Base-by-base conservation (phyloP, 495 filamentous ascomycete species). In the Neurospora sp. region DNA sequence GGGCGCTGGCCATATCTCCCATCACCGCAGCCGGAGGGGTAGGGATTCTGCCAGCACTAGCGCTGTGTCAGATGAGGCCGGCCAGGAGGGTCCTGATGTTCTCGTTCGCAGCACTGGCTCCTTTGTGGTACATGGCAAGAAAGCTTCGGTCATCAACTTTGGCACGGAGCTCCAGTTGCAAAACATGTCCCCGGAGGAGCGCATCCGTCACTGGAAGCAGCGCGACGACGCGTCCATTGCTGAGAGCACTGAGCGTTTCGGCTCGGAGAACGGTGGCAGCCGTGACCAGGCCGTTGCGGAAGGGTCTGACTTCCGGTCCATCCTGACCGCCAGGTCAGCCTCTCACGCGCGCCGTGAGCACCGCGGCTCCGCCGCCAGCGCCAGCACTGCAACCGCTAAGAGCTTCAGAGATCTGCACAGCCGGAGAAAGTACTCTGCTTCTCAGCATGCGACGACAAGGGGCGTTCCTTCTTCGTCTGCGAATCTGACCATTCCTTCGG, bases 71-170 rank as follows among this genome's bases (percentile, higher is more conserved):
- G 92, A 93, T 31, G 92, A 94, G 41, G 83, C 83, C 71, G 74
- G 74, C 69, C 82, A 84, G 35, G 87, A 88, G 68, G 85, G 84
- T 16, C 70, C 79, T 5, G 93, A 94, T 79, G 88, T 90, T 10
- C 86, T 99, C 9, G 81, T 90, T 16, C 88, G 96, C 20, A 91
- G 91, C 37, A 88, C 90, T 12, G 93, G 93, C 12, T 96, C 92
- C 75, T 98, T 99, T 79, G 97, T 93, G 6, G 90, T 99, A 5
- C 96, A 99, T 78, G 96, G 96, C 71, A 99, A 99, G 84, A 98
- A 99, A 80, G 96, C 96, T 3, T 97, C 93, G 0, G 91, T 99
- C 69, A 90, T 99, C 73, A 97, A 93, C 38, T 97, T 99, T 80
- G 94, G 94, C 8, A 90, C 89, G 44, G 96, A 98, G 75, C 92